Conservation (phyloP, 371 early-diverging fungal species). For the Mucor lusitanicus region DNA sequence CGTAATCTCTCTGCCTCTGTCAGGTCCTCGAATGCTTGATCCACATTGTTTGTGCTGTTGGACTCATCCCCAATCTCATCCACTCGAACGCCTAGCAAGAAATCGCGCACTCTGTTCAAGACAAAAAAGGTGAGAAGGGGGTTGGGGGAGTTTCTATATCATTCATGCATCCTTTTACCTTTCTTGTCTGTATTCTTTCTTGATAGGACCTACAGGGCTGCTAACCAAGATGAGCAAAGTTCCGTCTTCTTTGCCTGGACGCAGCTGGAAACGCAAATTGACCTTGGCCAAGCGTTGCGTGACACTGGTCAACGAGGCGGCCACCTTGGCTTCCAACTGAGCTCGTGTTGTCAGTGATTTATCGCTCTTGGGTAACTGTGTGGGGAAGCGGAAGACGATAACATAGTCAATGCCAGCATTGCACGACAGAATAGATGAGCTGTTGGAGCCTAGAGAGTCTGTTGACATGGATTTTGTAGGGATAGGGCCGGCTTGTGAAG, state of each 20-base stretch:
- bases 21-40: slow-evolving; percentile 33
- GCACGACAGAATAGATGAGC: not conserved
- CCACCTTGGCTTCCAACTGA: slow-evolving; percentile 24
- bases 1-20: slow-evolving; percentile 77
- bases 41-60: slow-evolving; percentile 12
- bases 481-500: not conserved
- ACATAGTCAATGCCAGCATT: slow-evolving; percentile 53
- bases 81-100: slow-evolving; percentile 63
- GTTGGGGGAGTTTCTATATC: not conserved
- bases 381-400: slow-evolving; percentile 44
- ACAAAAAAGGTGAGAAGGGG: too few relatives aligned
- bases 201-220: slow-evolving; percentile 36
- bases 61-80: slow-evolving; percentile 34
- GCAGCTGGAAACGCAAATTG: slow-evolving; percentile 36
- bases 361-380: slow-evolving; percentile 1
- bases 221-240: slow-evolving; percentile 33
- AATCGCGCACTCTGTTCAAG: slow-evolving; percentile 60
- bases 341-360: slow-evolving; percentile 10
- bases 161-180: slow-evolving; percentile 7
- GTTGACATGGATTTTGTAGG: slow-evolving; percentile 1
- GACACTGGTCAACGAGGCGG: slow-evolving; percentile 15
- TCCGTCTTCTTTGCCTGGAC: slow-evolving; percentile 36
- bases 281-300: slow-evolving; percentile 28
- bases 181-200: slow-evolving; percentile 29
- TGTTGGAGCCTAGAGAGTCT: not conserved